Conservation (phyloP, 352 stramenopile genomes). For the Elongisporangium prolatum region DNA sequence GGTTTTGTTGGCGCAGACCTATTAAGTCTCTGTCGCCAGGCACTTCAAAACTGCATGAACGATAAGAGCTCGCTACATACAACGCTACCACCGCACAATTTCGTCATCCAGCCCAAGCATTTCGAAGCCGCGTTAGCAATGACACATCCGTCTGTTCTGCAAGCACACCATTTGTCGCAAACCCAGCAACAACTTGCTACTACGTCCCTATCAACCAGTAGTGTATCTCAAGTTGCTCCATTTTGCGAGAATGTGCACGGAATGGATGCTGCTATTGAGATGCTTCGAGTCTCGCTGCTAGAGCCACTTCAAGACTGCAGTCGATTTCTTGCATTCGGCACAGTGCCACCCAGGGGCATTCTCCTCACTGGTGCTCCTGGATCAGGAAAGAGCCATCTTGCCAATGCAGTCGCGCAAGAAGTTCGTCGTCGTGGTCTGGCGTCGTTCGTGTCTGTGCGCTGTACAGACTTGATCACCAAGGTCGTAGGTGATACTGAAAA, state of each 20-base stretch:
- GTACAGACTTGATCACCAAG: conserved; percentile 88
- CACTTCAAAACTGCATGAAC: conserved; percentile 61
- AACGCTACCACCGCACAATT: conserved; percentile 1
- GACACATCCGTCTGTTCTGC: conserved; percentile 94
- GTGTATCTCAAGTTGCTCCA: not conserved
- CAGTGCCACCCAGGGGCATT: conserved; percentile 95
- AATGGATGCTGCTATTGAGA: conserved; percentile 94
- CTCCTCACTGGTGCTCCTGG: conserved; percentile 98
- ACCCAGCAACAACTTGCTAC: conserved; percentile 27
- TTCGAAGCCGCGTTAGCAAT: conserved; percentile 88
- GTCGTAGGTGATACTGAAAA: conserved; percentile 90
- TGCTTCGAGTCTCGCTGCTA: conserved; percentile 95
- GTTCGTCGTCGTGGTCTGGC: conserved; percentile 54
- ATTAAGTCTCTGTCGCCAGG: conserved; percentile 69
- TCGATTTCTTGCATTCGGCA: conserved; percentile 96
- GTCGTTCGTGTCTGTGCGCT: conserved; percentile 86
- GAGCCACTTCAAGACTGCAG: conserved; percentile 95
- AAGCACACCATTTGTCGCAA: conserved; percentile 92
- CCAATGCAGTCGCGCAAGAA: conserved; percentile 55
- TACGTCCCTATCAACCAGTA: conserved; percentile 21
- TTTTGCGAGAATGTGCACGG: conserved; percentile 91
- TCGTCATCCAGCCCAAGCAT: conserved; percentile 21
- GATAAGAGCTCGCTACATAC: conserved; percentile 11
- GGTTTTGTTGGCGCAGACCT: conserved; percentile 92
- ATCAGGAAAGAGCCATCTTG: conserved; percentile 98